Percentiles rank a stretch among this genome's conserved stretches.
Evolutionary conservation across 805 yeast species (phyloP).

Genomic region (Citeromyces matritensis): DNA sequence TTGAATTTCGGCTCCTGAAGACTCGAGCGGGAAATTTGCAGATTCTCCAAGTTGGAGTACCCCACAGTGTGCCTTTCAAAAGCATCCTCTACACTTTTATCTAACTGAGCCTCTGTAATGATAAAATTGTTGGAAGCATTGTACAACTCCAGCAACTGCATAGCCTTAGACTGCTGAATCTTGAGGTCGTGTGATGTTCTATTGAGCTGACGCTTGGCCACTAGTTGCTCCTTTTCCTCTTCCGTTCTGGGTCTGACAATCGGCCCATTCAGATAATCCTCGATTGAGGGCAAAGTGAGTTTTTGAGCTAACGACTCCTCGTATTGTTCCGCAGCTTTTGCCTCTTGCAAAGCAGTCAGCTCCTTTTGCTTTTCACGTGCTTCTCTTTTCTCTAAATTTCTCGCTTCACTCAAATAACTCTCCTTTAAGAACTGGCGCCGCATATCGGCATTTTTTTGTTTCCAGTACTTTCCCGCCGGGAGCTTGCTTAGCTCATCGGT

Average conservation of each 20-base stretch:
- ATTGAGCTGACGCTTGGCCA: constrained; percentile 52
- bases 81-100: constrained; percentile 30
- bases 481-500: constrained; percentile 16
- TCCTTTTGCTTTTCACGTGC: constrained; percentile 12
- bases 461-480: constrained; percentile 26
- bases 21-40: no score
- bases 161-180: constrained; percentile 36
- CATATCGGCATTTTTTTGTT: constrained; percentile 38
- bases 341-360: constrained; percentile 11
- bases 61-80: no score
- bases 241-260: constrained; percentile 58
- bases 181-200: constrained; percentile 39
- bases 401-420: constrained; percentile 27
- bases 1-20: not conserved
- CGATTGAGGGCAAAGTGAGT: constrained; percentile 72
- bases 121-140: constrained; percentile 58
- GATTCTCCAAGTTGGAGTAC: no score
- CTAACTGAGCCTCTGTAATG: constrained; percentile 54
- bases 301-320: constrained; percentile 34
- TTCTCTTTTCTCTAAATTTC: constrained; percentile 16
- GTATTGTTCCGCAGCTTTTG: constrained; percentile 17
- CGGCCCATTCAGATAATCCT: constrained; percentile 49
- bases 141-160: constrained; percentile 50
- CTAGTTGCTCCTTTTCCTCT: constrained; percentile 45
- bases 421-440: constrained; percentile 61